phyloP scores from a whole-genome alignment of 169 alveolate species.

The Cystoisospora suis region DNA sequence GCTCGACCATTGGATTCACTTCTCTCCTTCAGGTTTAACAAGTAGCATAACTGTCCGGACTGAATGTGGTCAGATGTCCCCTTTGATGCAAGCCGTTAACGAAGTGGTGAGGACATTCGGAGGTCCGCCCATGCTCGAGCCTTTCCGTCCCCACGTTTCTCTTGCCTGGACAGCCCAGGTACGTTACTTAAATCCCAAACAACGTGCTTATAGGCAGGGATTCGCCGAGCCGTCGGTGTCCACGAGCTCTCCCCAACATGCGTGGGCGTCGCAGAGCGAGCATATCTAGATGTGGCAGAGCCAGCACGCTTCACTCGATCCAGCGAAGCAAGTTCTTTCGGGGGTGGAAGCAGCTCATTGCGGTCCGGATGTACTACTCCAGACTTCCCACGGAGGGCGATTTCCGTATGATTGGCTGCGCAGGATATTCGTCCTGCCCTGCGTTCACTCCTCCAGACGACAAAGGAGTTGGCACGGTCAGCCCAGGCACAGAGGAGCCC shows the following conservation, averaged over 20 bases:
- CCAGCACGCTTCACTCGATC: neutral
- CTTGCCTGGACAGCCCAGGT: constrained; percentile 16
- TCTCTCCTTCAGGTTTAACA: neutral
- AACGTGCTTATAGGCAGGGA: neutral
- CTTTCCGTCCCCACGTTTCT: constrained; percentile 18
- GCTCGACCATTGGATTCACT: no score
- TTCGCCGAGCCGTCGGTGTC: neutral
- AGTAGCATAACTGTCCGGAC: neutral
- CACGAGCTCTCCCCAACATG: neutral
- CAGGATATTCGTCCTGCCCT: constrained; percentile 24
- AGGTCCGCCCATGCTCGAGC: neutral
- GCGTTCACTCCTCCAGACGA: neutral
- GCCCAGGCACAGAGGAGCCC: neutral
- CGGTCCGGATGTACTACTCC: no score
- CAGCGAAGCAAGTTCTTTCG: neutral
- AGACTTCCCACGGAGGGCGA: neutral
- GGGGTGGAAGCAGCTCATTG: neutral
- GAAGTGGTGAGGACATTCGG: neutral
- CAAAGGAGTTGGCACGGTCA: neutral
- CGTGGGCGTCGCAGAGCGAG: neutral
- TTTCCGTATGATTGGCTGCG: neutral
- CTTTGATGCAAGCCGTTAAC: neutral
- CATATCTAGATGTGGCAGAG: neutral
- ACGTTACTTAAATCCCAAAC: neutral
- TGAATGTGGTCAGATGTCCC: neutral